These are phyloP conservation scores for Botryosphaeria dothidea DNA, from an alignment of 2,329 filamentous ascomycete species.

Conservation along the genomic window DNA sequence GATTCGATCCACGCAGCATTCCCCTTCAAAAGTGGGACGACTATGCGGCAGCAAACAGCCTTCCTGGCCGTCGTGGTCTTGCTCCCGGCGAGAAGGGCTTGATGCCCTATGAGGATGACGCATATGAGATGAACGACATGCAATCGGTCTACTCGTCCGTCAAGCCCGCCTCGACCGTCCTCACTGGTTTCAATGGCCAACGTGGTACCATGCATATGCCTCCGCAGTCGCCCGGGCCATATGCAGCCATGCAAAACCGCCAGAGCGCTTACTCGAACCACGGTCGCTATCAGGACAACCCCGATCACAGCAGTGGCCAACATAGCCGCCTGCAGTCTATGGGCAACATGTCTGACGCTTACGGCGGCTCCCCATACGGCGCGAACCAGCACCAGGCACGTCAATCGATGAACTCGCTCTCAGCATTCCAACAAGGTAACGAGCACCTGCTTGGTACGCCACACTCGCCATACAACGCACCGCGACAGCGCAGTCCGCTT, in stretches of 20 bases:
- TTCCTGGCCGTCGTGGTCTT: conserved; percentile 84
- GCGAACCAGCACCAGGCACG: conserved; percentile 40
- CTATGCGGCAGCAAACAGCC: conserved; percentile 81
- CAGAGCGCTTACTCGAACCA: conserved; percentile 71
- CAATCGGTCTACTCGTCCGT: conserved; percentile 94
- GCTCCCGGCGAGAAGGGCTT: conserved; percentile 60
- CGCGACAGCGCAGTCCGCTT: conserved; percentile 51
- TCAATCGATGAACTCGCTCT: conserved; percentile 46
- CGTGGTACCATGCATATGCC: conserved; percentile 68
- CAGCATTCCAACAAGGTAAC: conserved; percentile 26
- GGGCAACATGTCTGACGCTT: conserved; percentile 53
- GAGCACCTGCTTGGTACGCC: conserved; percentile 41
- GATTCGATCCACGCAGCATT: conserved; percentile 88
- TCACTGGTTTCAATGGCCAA: conserved; percentile 74
- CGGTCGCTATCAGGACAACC: conserved; percentile 65
- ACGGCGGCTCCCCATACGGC: conserved; percentile 39
- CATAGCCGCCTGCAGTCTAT: conserved; percentile 60
- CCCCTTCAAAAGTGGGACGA: conserved; percentile 97
- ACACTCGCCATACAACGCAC: conserved; percentile 21
- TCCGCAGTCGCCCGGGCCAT: conserved; percentile 76
- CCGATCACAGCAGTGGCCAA: conserved; percentile 41
- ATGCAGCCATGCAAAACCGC: conserved; percentile 62
- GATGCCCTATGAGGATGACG: conserved; percentile 68
- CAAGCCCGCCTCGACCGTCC: conserved; percentile 79
- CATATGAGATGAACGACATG: conserved; percentile 98